Evolutionary conservation across 129 eudicot species (phyloP).

Genomic region (Escallonia rubra): DNA sequence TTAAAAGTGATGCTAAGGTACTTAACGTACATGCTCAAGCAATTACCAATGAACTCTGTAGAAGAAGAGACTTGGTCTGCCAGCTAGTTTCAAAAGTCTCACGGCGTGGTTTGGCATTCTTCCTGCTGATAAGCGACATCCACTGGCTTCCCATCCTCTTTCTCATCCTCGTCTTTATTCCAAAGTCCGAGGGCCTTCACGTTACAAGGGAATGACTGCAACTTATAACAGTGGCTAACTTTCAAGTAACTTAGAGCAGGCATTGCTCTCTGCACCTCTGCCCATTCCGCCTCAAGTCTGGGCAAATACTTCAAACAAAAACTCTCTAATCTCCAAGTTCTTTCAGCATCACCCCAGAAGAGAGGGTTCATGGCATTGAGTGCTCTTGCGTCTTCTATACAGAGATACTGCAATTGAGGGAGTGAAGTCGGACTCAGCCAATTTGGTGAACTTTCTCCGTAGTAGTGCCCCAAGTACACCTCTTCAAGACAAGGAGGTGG

Average conservation of each 20-base stretch:
- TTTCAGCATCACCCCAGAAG: neutral
- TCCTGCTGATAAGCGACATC: neutral
- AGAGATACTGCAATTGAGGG: constrained; percentile 11
- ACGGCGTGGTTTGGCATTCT: neutral
- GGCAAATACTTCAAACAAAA: neutral
- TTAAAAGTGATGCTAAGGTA: too few species aligned
- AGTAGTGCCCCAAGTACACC: neutral
- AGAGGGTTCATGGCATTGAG: neutral
- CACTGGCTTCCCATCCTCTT: neutral
- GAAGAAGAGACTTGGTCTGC: too few species aligned
- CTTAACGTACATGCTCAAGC: too few species aligned
- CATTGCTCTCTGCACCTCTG: neutral
- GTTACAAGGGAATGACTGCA: neutral
- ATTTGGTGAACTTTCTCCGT: constrained; percentile 2
- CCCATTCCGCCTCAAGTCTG: neutral
- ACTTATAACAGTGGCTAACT: constrained; percentile 8
- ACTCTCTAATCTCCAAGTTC: constrained; percentile 4
- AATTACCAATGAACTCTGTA: too few species aligned
- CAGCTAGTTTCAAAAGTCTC: too few species aligned
- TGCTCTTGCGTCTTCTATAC: neutral
- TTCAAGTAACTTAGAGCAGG: constrained; percentile 3
- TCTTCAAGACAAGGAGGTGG: constrained; percentile 8
- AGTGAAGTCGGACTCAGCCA: constrained; percentile 16
- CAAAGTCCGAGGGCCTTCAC: neutral
- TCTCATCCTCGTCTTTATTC: neutral